Base-by-base conservation (phyloP, 148 eudicot species). In the Vaccinium vitisidaea region DNA sequence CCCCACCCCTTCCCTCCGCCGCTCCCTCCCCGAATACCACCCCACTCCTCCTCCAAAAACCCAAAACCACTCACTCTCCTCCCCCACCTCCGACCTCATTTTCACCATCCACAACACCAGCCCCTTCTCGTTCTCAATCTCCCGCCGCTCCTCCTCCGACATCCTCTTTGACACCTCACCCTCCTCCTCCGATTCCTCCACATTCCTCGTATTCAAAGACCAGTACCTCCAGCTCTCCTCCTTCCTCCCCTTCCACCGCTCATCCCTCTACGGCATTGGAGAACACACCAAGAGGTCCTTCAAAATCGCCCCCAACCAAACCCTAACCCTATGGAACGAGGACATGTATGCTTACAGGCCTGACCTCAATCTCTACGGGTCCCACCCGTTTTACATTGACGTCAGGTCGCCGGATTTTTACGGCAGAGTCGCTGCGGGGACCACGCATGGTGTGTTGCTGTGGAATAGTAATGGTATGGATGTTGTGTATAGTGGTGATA, bases 401-500 rank as follows among this genome's bases (percentile, higher is more conserved):
- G 88, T 94, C 8, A 75, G 96, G 86, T 88, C 94, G 21, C 84
- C 90, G 0, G 82, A 65, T 80, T 39, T 74, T 43, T 49, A 58
- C 0, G 83, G 79, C 2, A 18, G 59, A 49, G 86, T 84, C 18
- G 43, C 19, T 6, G 74, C 79, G 0, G 97, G 99, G 32, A 61
- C 78, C 8, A n/a, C 91, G 12, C 95, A 96, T 63, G 95, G 95
- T 1, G 95, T 96, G 25, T 15, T 94, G 90, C 58, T 94, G 85
- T 25, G 93, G 83, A 96, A 93, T 75, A 96, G 94, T 48, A 93
- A 96, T 88, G 98, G 98, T 4, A 96, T 96, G 98, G 98, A 95
- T 67, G 80, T 95, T 75, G 92, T 84, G 69, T 96, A 96, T 48
- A 87, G 52, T 0, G 98, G 98, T 12, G 95, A 94, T 84, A 69